Percentiles rank a stretch among this genome's conserved stretches.
Evolutionary conservation across 2,329 filamentous ascomycete species (phyloP).

Genomic region (Ciborinia camelliae): DNA sequence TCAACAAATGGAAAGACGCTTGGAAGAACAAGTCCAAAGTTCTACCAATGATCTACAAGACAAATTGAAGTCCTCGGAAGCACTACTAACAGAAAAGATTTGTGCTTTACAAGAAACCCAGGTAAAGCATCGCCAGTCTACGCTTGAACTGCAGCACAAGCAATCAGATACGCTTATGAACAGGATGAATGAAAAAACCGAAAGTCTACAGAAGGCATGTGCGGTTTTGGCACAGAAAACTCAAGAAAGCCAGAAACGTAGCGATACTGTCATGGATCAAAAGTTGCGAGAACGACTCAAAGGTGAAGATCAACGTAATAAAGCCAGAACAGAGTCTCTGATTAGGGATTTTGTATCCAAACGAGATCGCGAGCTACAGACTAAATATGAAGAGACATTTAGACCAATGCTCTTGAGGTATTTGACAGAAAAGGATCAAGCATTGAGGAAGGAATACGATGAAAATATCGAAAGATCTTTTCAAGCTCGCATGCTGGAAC

Average conservation of each 20-base stretch:
- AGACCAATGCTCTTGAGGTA: slow-evolving; percentile 6
- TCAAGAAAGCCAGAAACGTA: background rate
- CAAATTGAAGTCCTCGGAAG: background rate
- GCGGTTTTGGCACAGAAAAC: background rate
- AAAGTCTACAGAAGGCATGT: background rate
- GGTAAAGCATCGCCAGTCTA: background rate
- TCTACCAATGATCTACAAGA: background rate
- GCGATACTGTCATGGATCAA: background rate
- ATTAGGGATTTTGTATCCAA: slow-evolving; percentile 2
- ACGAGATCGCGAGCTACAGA: slow-evolving; percentile 3
- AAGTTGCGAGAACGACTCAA: background rate
- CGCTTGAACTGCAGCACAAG: background rate
- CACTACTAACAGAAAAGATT: slow-evolving; percentile 1
- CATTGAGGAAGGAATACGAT: slow-evolving; percentile 7
- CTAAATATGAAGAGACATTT: slow-evolving; percentile 17
- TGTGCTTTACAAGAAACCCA: background rate
- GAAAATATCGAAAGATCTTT: background rate
- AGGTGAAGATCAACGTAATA: background rate
- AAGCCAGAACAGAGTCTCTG: background rate
- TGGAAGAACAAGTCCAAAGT: background rate
- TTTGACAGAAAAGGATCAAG: background rate
- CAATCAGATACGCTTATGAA: background rate
- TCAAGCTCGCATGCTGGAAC: background rate
- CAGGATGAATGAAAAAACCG: background rate
- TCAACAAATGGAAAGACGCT: background rate